These are phyloP conservation scores for Exserohilum rostratum DNA, from an alignment of 2,329 filamentous ascomycete genomes.

Conservation along the genomic window DNA sequence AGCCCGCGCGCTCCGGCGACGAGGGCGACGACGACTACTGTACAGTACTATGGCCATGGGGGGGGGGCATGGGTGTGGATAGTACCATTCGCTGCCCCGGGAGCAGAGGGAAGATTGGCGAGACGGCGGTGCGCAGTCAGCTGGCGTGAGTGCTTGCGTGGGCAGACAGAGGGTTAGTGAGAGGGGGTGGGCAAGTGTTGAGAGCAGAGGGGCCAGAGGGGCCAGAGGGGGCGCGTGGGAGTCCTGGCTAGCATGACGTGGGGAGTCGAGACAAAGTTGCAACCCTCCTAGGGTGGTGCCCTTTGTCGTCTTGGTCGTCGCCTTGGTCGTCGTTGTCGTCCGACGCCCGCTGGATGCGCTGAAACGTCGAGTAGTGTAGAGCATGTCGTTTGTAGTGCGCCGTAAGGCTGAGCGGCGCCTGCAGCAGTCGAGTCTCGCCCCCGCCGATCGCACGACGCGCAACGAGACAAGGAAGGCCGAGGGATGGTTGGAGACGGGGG, in stretches of 20 bases:
- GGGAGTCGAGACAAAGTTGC: no score
- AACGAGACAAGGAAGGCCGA: no score
- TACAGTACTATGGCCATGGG: no score
- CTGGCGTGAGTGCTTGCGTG: constrained; percentile 27
- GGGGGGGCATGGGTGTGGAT: constrained; percentile 6
- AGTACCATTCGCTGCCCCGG: constrained; percentile 9
- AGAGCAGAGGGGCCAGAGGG: background rate
- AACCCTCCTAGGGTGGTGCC: no score
- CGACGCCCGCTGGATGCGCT: no score
- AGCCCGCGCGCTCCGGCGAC: constrained; percentile 26
- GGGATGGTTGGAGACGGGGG: no score
- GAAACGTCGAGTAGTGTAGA: no score
- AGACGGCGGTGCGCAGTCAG: constrained; percentile 21
- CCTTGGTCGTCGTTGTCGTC: no score
- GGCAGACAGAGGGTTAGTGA: background rate
- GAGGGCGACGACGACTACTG: no score
- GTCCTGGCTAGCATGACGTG: constrained; percentile 15
- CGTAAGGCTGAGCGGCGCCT: constrained; percentile 41
- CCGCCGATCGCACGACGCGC: constrained; percentile 20
- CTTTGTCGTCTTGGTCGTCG: no score
- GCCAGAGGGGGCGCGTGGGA: no score
- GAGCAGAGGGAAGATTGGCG: constrained; percentile 18
- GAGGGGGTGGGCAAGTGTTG: constrained; percentile 1
- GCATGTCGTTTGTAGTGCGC: constrained; percentile 23
- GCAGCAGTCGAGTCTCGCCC: constrained; percentile 31